Evolutionary conservation across 371 early-diverging fungal genomes (phyloP), one percentile per base, ranked within the genome.

Genomic region (Circinella minor): DNA sequence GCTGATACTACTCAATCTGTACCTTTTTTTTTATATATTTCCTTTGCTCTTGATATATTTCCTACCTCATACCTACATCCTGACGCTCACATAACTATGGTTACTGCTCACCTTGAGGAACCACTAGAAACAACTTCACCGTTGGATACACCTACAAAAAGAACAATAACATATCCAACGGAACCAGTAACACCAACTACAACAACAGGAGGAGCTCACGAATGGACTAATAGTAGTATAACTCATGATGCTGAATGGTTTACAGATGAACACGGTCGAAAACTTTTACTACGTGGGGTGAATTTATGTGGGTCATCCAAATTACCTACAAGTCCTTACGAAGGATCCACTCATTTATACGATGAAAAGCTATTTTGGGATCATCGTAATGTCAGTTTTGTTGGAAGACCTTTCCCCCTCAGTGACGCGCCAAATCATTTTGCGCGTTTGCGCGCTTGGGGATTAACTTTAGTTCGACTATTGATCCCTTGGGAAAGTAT

Each of bases 401-500:
- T 90, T 18, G 86, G 85, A 34, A 79, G 94, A 5, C 96, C 96
- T 6, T 94, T 95, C 71, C 90, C 91, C 4, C 77, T 92, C 11
- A 82, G 84, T 7, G 92, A 94, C 62, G 94, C 93, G 3, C 86
- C 90, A 61, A 88, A 86, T 63, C 94, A 95, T 71, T 90, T 94
- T 71, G 82, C 79, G 38, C 73, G 95, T 36, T 77, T 95, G 59
- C 74, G 85, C 18, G 73, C 84, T 3, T 95, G 95, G 95, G 96
- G 96, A 0, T 80, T 95, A 14, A 93, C 90, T 7, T 83, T 94
- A 73, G 74, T 94, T 9, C 77, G 96, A 3, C 63, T 94, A 9
- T 64, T 89, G 36, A 90, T 93, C 1, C 84, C 96, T 27, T 95
- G 96, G 96, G 96, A 95, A 65, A 87, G 92, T 15, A 75, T 95